Evolutionary conservation across 1,284 basidiomycete genomes (phyloP), one percentile per base, ranked within the genome.

Genomic region (Inonotus hispidus): DNA sequence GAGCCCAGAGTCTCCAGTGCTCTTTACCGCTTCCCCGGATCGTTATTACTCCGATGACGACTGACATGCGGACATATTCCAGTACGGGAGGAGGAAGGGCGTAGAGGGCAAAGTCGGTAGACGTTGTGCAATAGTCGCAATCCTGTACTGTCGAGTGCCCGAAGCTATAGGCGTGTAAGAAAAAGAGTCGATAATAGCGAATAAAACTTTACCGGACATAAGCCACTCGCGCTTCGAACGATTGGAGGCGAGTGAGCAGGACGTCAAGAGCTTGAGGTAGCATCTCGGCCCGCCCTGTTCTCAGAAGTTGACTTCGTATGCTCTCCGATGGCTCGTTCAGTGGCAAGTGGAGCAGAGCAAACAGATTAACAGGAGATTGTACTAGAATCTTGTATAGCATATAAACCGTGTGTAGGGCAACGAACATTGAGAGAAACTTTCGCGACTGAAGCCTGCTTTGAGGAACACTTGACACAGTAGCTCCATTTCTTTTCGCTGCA

Each of bases 61-160:
- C 75, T 13, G 79, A 77, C 59, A 82, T 79, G 19, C 78, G 77
- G 60, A 87, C 71, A 67, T 90, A 90, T 29, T 81, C 77, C 8
- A 87, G 74, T 3, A 32, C 3, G 32, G 32, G 32, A 32, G 32
- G 71, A 1, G 87, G 80, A 27, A 87, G 68, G 2, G 80, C 77
- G 68, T 81, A 84, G 7, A 88, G 32, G 32, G 79, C 79, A 68
- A 82, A 88, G 63, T 89, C 85, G 23, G 78, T 69, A 52, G 76
- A 75, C 4, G 82, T 79, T 11, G 74, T 74, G 70, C 88, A 90
- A 68, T 85, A 81, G n/a, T 77, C 75, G 71, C 88, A 90, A 11
- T 78, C 79, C 55, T 83, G 76, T 13, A 90, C 70, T 1, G 32
- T 78, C 27, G 77, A 71, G 69, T 90, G 88, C 19, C 88, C 88